phyloP scores from a whole-genome alignment of 345 rosid species.

The Lepidium aucheri region DNA sequence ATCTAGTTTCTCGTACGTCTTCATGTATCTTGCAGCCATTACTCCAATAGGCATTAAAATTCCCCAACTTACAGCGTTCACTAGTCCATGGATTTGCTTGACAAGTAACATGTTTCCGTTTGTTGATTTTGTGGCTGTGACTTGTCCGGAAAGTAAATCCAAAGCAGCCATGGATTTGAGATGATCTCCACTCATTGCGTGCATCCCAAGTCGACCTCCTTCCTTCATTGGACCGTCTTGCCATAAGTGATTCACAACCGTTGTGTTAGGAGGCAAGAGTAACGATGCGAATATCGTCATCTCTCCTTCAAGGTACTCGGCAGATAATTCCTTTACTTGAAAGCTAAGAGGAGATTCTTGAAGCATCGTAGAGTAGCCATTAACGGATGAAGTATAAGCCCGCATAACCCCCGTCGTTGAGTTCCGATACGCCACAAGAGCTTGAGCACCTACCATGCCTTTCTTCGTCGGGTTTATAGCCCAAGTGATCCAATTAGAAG shows the following conservation, averaged over 20 bases:
- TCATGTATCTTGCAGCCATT: constrained; percentile 62
- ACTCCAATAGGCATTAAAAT: constrained; percentile 61
- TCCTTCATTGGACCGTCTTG: constrained; percentile 52
- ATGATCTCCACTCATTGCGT: constrained; percentile 43
- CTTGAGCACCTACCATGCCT: constrained; percentile 40
- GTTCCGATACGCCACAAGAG: constrained; percentile 49
- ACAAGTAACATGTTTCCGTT: constrained; percentile 14
- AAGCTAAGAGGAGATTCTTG: constrained; percentile 45
- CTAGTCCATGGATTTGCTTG: constrained; percentile 54
- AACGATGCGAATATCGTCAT: constrained; percentile 55
- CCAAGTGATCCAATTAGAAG: constrained; percentile 53
- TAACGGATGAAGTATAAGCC: constrained; percentile 51
- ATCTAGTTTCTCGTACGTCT: constrained; percentile 45
- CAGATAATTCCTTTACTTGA: constrained; percentile 39
- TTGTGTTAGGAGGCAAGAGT: constrained; percentile 23
- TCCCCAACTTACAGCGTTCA: constrained; percentile 71
- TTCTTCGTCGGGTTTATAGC: constrained; percentile 36
- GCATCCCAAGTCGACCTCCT: constrained; percentile 30
- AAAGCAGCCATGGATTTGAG: constrained; percentile 49
- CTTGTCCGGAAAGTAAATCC: constrained; percentile 48
- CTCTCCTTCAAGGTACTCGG: constrained; percentile 34
- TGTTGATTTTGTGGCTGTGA: background rate
- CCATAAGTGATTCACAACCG: constrained; percentile 61
- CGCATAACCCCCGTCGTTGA: constrained; percentile 36
- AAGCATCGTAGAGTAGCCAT: constrained; percentile 31